Percentiles rank a stretch among this genome's conserved stretches.
Evolutionary conservation across 2,329 filamentous ascomycete genomes (phyloP).

Genomic region (Fusarium incarnatum): DNA sequence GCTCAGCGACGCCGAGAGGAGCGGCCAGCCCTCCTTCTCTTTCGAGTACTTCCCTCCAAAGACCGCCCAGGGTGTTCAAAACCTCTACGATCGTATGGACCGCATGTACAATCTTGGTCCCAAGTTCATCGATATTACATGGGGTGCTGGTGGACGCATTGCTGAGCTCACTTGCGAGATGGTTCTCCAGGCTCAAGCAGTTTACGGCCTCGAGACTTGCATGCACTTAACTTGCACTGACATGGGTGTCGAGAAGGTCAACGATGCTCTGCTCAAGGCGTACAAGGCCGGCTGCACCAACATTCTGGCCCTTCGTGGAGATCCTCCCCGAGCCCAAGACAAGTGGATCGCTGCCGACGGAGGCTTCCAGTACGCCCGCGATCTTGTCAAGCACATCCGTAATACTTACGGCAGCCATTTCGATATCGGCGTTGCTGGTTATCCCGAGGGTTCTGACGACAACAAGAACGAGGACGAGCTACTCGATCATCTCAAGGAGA

Average conservation of each 20-base stretch:
- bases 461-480: conserved; percentile 87
- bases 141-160: conserved; percentile 93
- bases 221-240: conserved; percentile 99
- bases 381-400: conserved; percentile 87
- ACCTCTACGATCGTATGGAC: conserved; percentile 99
- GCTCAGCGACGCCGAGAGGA: conserved; percentile 82
- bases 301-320: conserved; percentile 91
- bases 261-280: conserved; percentile 85
- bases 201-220: conserved; percentile 96
- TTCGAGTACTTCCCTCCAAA: conserved; percentile 99
- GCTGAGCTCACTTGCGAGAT: conserved; percentile 96
- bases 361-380: conserved; percentile 91
- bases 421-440: conserved; percentile 96
- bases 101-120: conserved; percentile 96
- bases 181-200: conserved; percentile 94
- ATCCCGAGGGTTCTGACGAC: conserved; percentile 95
- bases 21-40: conserved; percentile 89
- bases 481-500: conserved; percentile 94
- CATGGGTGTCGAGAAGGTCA: conserved; percentile 93
- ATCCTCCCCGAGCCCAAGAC: conserved; percentile 92
- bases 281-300: conserved; percentile 98
- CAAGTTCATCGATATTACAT: conserved; percentile 97
- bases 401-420: conserved; percentile 80
- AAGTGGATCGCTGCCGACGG: conserved; percentile 91
- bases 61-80: conserved; percentile 96